Evolutionary conservation across 192 early-diverging fungal species (phyloP), one percentile per base, ranked within the genome.

Genomic region (Linnemannia hyalina): DNA sequence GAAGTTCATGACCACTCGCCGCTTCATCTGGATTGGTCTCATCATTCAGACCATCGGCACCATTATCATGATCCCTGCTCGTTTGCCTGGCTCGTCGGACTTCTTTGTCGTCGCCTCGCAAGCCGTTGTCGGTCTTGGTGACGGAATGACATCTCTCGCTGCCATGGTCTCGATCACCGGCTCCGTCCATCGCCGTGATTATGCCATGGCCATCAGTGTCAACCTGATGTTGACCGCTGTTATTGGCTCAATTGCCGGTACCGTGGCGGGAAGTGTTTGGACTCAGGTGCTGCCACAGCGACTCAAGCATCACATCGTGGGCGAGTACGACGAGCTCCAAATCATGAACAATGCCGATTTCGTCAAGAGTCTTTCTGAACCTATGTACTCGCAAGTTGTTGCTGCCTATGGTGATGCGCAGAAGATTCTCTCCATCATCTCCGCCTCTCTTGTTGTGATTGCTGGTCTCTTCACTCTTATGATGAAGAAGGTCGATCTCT

Each of bases 21-120:
- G 47, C 57, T 76, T 76, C 41, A 60, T 76, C 57, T 76, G 75
- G 75, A 76, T 46, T 42, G 75, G 75, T 65, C 46, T 76, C 41
- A n/a, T 60, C 23, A 57, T 76, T 44, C 52, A 60, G 29, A 41
- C 54, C 57, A 76, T 76, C 38, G 75, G 75, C 18, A 60, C 57
- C 57, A 54, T 47, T 29, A 3, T 68, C 36, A 65, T 76, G 75
- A 76, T 76, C 60, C 75, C 75, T 26, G 75, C 75, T n/a, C 75
- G 75, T 76, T 36, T 63, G 18, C 75, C 75, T 32, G 22, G 32
- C 38, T 65, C 75, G n/a, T 65, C 75, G 15, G 75, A 76, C 13
- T 32, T 32, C 41, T 76, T 76, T 41, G 40, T 76, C 15, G 75
- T 23, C 40, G 41, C 41, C 16, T 65, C 55, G 16, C 75, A 76